Evolutionary conservation across 1,284 basidiomycete species (phyloP), one percentile per base, ranked within the genome.

Genomic region (Marasmius sp.): DNA sequence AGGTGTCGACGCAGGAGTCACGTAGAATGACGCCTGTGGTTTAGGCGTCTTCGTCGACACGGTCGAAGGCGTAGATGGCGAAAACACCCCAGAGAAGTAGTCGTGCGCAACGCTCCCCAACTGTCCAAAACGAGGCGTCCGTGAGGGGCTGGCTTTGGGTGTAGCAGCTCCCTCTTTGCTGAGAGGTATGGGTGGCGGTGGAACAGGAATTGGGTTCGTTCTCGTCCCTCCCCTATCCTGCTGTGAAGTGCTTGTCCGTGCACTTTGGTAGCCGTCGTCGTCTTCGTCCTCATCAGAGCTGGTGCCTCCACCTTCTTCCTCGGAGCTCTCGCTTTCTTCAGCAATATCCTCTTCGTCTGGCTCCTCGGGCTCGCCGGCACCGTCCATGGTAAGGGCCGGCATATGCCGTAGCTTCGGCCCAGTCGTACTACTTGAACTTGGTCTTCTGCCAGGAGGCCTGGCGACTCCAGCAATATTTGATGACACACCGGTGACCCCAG

Each of bases 311-410:
- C 76, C 76, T 22, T 70, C 69, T 33, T 66, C 68, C 20, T 68
- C 67, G 11, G 52, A 54, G 16, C 52, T 54, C 22, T 62, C 67
- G 22, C 61, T 61, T 4, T 65, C 62, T 18, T 66, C 61, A 6
- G 68, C 71, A 36, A 61, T 37, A 34, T 63, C 41, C 61, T 70
- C 62, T 38, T 66, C 65, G 16, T 69, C 72, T n/a, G 73, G 76
- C n/a, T 75, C 71, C 33, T 76, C 78, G 8, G 74, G 70, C 11
- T 73, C 74, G n/a, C 66, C 69, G 3, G 78, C 75, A 8, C 83
- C 83, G 56, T 79, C 75, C 74, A 78, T 77, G 27, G 79, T 79
- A 57, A 87, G 67, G 27, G 77, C 74, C 37, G 77, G 78, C 74
- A 79, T 77, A 43, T 66, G 72, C 36, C 71, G 70, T 60, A 78